Conservation (phyloP, 495 filamentous ascomycete genomes). For the Podospora tetraspora region DNA sequence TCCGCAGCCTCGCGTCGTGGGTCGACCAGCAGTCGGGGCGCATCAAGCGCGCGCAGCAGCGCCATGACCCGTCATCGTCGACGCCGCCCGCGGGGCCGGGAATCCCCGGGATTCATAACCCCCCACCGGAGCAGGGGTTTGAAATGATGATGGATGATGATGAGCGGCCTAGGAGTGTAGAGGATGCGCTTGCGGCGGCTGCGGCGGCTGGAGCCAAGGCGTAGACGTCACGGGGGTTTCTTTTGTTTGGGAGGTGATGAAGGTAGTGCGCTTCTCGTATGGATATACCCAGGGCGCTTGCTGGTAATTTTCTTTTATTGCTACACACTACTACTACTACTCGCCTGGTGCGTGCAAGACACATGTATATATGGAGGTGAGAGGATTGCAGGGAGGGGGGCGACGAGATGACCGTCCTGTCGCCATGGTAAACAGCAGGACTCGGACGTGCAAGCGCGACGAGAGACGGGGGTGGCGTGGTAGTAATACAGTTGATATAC, state of each 20-base stretch:
- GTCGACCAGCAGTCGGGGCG: constrained; percentile 53
- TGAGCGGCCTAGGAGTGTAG: constrained; percentile 27
- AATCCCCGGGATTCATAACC: constrained; percentile 29
- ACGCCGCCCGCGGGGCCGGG: constrained; percentile 21
- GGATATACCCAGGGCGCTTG: background rate
- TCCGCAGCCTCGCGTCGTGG: constrained; percentile 55
- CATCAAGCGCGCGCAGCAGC: constrained; percentile 32
- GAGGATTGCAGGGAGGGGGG: background rate
- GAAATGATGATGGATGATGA: constrained; percentile 34
- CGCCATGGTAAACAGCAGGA: background rate
- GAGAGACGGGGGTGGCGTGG: background rate
- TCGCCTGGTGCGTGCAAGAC: background rate
- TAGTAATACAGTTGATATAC: background rate
- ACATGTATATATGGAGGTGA: background rate
- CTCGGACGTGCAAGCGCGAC: background rate
- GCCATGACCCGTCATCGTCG: constrained; percentile 25
- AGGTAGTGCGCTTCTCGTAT: background rate
- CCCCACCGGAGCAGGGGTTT: constrained; percentile 30
- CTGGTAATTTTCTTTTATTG: background rate
- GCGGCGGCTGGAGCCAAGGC: background rate
- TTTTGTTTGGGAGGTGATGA: background rate
- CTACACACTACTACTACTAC: background rate
- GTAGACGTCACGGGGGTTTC: background rate
- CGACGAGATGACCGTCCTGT: background rate
- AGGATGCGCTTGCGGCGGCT: constrained; percentile 10